These are phyloP conservation scores for Tetramitus jugosus DNA, from an alignment of 208 protist genomes.

Conservation along the genomic window DNA sequence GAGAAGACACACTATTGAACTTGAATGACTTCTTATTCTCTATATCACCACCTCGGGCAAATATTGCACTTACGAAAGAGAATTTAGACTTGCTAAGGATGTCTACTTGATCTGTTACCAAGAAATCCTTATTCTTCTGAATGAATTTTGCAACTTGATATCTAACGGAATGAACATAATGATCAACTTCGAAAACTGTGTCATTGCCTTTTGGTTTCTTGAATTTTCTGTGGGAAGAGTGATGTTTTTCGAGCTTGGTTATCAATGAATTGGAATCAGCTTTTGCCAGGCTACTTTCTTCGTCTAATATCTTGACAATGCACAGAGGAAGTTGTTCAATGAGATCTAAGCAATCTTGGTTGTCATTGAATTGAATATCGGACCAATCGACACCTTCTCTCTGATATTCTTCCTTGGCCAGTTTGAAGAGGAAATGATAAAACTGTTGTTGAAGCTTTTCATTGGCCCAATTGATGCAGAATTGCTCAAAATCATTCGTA, in stretches of 20 bases:
- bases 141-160: constrained; percentile 74
- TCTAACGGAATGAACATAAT: constrained; percentile 73
- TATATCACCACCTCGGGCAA: constrained; percentile 34
- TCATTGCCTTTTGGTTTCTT: constrained; percentile 64
- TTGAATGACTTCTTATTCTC: constrained; percentile 33
- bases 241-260: constrained; percentile 53
- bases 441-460: not conserved
- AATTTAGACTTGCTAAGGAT: constrained; percentile 47
- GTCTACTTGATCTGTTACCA: constrained; percentile 66
- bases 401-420: not conserved
- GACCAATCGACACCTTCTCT: not conserved
- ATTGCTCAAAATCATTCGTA: constrained; percentile 14
- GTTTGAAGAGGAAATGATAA: not conserved
- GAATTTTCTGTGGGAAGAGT: constrained; percentile 61
- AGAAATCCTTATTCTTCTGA: constrained; percentile 73
- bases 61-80: constrained; percentile 54
- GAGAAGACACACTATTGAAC: constrained; percentile 6
- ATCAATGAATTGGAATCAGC: constrained; percentile 57
- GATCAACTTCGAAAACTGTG: constrained; percentile 70
- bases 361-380: constrained; percentile 42
- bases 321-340: constrained; percentile 62
- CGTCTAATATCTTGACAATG: constrained; percentile 76
- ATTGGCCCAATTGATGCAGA: constrained; percentile 8
- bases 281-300: constrained; percentile 29
- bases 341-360: constrained; percentile 67